Conservation (phyloP, 106 monocot genomes). For the Acorus calamus region DNA sequence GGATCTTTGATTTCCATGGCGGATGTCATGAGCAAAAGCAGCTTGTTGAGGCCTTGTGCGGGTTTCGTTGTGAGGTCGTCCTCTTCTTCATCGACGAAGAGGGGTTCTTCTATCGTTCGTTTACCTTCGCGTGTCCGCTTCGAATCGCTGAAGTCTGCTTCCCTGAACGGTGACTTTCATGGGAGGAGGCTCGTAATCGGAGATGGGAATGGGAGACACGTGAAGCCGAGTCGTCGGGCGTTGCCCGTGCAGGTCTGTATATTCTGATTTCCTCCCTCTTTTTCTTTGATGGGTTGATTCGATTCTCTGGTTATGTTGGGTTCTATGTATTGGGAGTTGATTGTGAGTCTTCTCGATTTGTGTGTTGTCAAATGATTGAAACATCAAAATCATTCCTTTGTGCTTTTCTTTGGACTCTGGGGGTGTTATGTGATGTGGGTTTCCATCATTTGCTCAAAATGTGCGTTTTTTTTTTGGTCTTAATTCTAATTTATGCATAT, state of each 20-base stretch:
- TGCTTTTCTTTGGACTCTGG: too few species aligned
- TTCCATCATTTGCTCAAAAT: too few species aligned
- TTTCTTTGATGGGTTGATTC: too few species aligned
- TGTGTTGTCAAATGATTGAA: too few species aligned
- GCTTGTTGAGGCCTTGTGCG: background rate
- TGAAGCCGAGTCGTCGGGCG: conserved; percentile 1
- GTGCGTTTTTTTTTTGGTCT: too few species aligned
- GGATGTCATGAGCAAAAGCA: conserved; percentile 19
- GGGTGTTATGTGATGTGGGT: too few species aligned
- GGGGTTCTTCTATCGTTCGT: background rate
- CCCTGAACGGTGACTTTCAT: conserved; percentile 7
- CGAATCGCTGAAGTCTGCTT: background rate
- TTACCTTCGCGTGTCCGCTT: background rate
- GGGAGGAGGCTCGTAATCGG: conserved; percentile 9
- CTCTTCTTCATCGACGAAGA: background rate
- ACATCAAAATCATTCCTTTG: too few species aligned
- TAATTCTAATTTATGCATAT: too few species aligned
- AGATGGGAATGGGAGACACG: background rate
- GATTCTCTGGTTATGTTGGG: too few species aligned
- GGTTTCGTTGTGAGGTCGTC: background rate
- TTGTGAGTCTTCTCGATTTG: too few species aligned
- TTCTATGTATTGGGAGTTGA: too few species aligned
- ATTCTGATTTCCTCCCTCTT: too few species aligned
- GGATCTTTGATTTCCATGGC: conserved; percentile 14
- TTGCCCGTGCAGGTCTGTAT: conserved; percentile 12